These are phyloP conservation scores for Aspergillus terreus DNA, from an alignment of 2,329 filamentous ascomycete species.

Conservation along the genomic window DNA sequence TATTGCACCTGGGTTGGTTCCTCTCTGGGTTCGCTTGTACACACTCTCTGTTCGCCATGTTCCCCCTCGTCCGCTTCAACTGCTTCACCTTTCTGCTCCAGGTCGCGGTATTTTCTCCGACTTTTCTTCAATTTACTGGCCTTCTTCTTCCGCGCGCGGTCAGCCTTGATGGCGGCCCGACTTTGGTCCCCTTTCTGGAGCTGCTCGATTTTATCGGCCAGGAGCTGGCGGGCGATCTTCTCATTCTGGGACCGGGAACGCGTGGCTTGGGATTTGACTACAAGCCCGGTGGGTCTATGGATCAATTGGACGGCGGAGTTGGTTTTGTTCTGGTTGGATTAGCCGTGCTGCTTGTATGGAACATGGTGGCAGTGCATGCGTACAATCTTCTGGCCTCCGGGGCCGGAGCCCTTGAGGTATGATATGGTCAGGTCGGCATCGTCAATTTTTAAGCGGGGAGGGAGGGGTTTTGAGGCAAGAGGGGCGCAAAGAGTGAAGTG, in stretches of 20 bases:
- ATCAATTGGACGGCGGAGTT: constrained; percentile 90
- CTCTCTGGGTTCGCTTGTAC: neutral
- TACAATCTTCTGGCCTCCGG: constrained; percentile 94
- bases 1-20: no score
- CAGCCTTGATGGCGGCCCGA: constrained; percentile 75
- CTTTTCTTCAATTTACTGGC: constrained; percentile 43
- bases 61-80: neutral
- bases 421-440: constrained; percentile 77
- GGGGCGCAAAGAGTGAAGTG: constrained; percentile 23
- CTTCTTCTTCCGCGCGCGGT: constrained; percentile 66
- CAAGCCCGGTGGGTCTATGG: constrained; percentile 83
- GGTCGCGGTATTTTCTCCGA: constrained; percentile 41
- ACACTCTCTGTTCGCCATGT: neutral
- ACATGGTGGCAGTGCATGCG: constrained; percentile 11
- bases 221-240: constrained; percentile 72
- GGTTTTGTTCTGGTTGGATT: constrained; percentile 72
- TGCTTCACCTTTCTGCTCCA: constrained; percentile 26
- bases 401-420: constrained; percentile 87
- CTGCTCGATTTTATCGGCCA: constrained; percentile 75
- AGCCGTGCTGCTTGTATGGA: neutral
- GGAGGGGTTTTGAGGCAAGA: constrained; percentile 57
- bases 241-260: constrained; percentile 83
- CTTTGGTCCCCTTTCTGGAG: constrained; percentile 69
- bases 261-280: constrained; percentile 91
- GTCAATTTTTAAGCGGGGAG: constrained; percentile 69